These are phyloP conservation scores for Aegilops tauschii DNA, from an alignment of 176 grass and related monocot genomes.

Conservation along the genomic window DNA sequence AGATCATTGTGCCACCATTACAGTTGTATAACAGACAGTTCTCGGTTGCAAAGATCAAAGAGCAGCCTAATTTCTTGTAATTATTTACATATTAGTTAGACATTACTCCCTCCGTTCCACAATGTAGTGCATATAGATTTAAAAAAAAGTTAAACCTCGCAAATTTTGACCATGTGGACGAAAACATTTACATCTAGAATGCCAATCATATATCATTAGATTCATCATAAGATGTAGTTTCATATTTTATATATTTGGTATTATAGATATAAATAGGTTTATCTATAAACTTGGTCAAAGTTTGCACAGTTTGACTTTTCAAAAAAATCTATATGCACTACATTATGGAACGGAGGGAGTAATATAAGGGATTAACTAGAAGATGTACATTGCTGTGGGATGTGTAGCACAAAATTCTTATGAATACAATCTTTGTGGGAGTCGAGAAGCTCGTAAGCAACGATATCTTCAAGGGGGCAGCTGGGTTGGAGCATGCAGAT, in stretches of 20 bases:
- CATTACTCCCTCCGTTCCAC: neutral
- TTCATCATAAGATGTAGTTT: too few species aligned
- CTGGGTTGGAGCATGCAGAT: neutral
- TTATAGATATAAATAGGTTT: too few species aligned
- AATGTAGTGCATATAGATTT: too few species aligned
- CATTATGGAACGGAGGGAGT: too few species aligned
- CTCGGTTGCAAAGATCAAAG: neutral
- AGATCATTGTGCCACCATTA: neutral
- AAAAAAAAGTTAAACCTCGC: too few species aligned
- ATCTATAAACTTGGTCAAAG: too few species aligned
- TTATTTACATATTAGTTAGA: slow-evolving; percentile 8
- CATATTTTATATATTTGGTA: too few species aligned
- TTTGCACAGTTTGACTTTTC: too few species aligned
- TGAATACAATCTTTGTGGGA: neutral
- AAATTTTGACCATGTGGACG: too few species aligned
- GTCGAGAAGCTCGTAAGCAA: neutral
- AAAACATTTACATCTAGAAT: too few species aligned
- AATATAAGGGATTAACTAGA: neutral
- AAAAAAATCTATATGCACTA: too few species aligned
- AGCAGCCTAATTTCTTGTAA: neutral
- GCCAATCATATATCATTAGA: too few species aligned
- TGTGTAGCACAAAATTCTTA: neutral
- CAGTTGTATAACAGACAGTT: neutral
- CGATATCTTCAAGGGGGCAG: neutral
- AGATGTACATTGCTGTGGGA: neutral